Evolutionary conservation across 441 rosid genomes (phyloP), one percentile per base, ranked within the genome.

Genomic region (Adansonia madagascariensis): DNA sequence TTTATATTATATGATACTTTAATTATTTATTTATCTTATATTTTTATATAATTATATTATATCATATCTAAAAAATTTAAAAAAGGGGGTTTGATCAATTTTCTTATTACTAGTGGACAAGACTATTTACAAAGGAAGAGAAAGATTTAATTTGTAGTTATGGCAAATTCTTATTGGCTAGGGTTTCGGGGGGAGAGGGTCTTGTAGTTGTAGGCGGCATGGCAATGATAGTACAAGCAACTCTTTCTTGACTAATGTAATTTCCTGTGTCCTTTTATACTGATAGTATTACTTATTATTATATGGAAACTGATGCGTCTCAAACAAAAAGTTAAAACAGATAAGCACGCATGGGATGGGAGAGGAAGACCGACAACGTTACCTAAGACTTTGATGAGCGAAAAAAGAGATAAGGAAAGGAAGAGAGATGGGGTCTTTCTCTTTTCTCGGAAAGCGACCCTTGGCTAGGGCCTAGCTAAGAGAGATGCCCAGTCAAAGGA

Each of bases 361-460:
- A 77, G 70, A 81, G 74, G 84, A 78, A 83, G 44, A 41, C 44
- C n/a, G 43, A 76, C 79, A 80, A 78, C 74, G 60, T 78, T 65
- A 75, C 53, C 41, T 50, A 44, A 53, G 80, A 78, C 18, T 43
- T 67, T 35, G 81, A 77, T 68, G 68, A 27, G 27, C 73, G 57
- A 27, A 41, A 17, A 39, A 6, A 59, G 55, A 63, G n/a, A 27
- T 43, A 63, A 14, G 46, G 61, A 75, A 74, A 78, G 63, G 62
- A 72, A 52, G 63, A 35, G 74, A 31, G 22, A 72, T 64, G 76
- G 64, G 43, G 75, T 80, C 22, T 79, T 78, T 69, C 75, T 82
- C 94, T 87, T 91, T 90, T 79, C 67, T 78, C 46, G 79, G 94
- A 91, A 84, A 89, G 87, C 82, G 92, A 91, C 92, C 14, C 76